Conservation (phyloP, 176 grass and related monocot species). For the Poa pratensis region DNA sequence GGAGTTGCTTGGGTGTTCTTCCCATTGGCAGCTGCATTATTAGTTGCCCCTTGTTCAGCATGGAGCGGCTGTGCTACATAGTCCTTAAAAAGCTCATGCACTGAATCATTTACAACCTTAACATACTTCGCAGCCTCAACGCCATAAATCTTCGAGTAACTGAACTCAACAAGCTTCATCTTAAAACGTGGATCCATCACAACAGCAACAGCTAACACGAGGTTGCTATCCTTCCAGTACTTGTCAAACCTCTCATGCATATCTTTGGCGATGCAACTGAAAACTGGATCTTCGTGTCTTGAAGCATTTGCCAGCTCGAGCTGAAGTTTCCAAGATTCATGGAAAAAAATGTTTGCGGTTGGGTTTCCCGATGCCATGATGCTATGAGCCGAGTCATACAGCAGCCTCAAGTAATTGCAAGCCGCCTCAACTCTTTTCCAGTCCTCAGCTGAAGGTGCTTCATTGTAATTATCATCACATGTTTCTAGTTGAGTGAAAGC, state of each 20-base stretch:
- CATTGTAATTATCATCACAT: constrained; percentile 70
- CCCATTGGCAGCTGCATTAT: constrained; percentile 40
- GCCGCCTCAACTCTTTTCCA: constrained; percentile 69
- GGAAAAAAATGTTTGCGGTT: constrained; percentile 68
- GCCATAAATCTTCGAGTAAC: constrained; percentile 73
- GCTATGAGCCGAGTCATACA: constrained; percentile 70
- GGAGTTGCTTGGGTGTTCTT: constrained; percentile 39
- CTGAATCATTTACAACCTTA: constrained; percentile 64
- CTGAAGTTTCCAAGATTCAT: constrained; percentile 78
- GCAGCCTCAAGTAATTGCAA: constrained; percentile 53
- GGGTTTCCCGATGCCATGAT: constrained; percentile 52
- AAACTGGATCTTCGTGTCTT: constrained; percentile 52
- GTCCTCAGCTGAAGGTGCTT: constrained; percentile 62
- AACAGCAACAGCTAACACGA: constrained; percentile 68
- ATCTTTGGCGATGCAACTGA: constrained; percentile 59
- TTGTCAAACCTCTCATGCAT: constrained; percentile 82
- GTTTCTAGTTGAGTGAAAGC: constrained; percentile 64
- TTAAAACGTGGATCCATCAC: constrained; percentile 82
- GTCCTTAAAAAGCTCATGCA: constrained; percentile 66
- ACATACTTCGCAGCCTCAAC: constrained; percentile 63
- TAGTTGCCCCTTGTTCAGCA: constrained; percentile 54
- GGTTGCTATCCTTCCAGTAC: constrained; percentile 77
- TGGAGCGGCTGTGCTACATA: constrained; percentile 54
- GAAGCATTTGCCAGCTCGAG: constrained; percentile 57
- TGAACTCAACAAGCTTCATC: constrained; percentile 76